Evolutionary conservation across 2,329 filamentous ascomycete species (phyloP).

Genomic region (Penicillium italicum): DNA sequence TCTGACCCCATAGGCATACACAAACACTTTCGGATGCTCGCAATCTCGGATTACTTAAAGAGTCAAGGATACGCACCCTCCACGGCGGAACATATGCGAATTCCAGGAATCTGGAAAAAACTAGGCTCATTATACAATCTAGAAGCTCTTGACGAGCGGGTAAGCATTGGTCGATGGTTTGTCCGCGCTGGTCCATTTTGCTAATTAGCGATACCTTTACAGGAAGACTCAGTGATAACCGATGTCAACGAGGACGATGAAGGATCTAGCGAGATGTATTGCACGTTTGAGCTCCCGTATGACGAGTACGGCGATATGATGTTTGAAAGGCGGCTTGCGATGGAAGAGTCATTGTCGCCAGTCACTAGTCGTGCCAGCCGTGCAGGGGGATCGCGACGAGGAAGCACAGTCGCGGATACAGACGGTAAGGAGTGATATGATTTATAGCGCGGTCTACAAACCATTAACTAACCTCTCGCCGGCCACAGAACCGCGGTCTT

Average conservation of each 20-base stretch:
- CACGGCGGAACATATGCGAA: slow-evolving; percentile 71
- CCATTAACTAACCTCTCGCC: slow-evolving; percentile 2
- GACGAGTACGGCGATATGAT: slow-evolving; percentile 48
- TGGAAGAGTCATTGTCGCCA: slow-evolving; percentile 44
- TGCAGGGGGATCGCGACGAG: slow-evolving; percentile 36
- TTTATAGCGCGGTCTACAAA: not conserved
- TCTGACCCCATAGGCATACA: slow-evolving; percentile 63
- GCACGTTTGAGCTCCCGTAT: slow-evolving; percentile 62
- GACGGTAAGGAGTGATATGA: slow-evolving; percentile 39
- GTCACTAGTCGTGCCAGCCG: slow-evolving; percentile 29
- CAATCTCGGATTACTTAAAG: slow-evolving; percentile 73
- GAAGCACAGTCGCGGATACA: slow-evolving; percentile 47
- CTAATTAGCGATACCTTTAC: slow-evolving; percentile 5
- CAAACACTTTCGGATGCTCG: slow-evolving; percentile 89
- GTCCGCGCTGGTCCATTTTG: slow-evolving; percentile 18
- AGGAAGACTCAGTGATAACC: slow-evolving; percentile 55
- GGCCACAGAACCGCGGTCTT: slow-evolving; percentile 41
- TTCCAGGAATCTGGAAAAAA: slow-evolving; percentile 89
- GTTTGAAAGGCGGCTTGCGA: slow-evolving; percentile 47
- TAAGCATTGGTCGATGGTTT: slow-evolving; percentile 42
- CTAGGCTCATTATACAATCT: slow-evolving; percentile 80
- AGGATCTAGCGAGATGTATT: slow-evolving; percentile 54
- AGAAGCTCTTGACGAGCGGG: slow-evolving; percentile 78
- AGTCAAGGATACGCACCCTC: slow-evolving; percentile 72
- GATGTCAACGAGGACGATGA: slow-evolving; percentile 55